Evolutionary conservation across 371 early-diverging fungal species (phyloP), one percentile per base, ranked within the genome.

Genomic region (Mortierella sp.): DNA sequence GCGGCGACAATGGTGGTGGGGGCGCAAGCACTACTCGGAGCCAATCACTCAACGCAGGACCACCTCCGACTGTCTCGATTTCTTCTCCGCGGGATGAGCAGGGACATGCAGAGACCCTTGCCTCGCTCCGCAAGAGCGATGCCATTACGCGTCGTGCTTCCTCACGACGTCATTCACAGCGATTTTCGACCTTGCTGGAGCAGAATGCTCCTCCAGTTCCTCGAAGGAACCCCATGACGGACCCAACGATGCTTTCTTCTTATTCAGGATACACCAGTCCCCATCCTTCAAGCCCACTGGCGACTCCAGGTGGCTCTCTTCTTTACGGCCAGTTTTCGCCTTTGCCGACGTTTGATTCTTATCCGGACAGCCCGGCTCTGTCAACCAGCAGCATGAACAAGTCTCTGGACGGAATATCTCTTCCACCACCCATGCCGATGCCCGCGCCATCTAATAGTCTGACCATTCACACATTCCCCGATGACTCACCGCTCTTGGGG

Each of bases 71-170:
- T 3, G 50, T 77, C 54, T 72, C 78, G 16, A 61, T 61, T 50
- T 59, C 78, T 31, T 31, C 72, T 55, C 72, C 76, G 46, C 72
- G 69, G 46, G 76, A 80, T 53, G 80, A 80, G 26, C 80, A 70
- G 14, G 54, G 70, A 16, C 80, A 80, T 67, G 80, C 80, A 13
- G 80, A 76, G 59, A 76, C 91, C 37, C 79, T 88, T 3, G 90
- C 90, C 34, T 86, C 89, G 13, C 89, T 89, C 34, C 89, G 86
- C 24, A 87, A 75, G 28, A 69, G 72, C 54, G 84, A 75, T 72
- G 69, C 78, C 84, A 78, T 87, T 82, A 44, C 87, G 26, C 71
- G 80, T 44, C 71, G 80, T n/a, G 80, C 80, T 24, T 80, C 90
- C 14, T 77, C 81, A 24, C 74, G 86, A 40, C 80, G 83, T 14